Percentiles rank a stretch among this genome's conserved stretches.
Conservation (phyloP, 1,139 yeast genomes). For the Yamadazyma friedrichii region DNA sequence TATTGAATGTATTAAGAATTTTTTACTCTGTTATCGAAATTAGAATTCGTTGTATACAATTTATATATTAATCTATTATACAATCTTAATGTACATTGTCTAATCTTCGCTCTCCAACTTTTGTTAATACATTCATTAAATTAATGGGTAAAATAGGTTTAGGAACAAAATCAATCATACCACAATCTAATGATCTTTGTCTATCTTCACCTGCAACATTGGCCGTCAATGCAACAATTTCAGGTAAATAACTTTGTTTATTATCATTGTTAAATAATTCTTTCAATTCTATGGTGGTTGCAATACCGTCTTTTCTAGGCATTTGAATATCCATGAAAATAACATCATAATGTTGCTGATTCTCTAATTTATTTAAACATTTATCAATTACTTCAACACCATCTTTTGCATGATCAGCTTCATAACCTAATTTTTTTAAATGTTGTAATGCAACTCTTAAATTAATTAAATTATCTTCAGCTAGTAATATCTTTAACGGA, state of each 20-base stretch:
- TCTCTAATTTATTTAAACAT: slow-evolving; percentile 27
- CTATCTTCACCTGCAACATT: slow-evolving; percentile 59
- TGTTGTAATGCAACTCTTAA: slow-evolving; percentile 52
- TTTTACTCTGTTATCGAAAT: background rate
- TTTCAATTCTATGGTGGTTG: slow-evolving; percentile 39
- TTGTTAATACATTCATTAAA: slow-evolving; percentile 30
- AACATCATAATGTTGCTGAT: slow-evolving; percentile 44
- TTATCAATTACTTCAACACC: slow-evolving; percentile 50
- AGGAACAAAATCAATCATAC: slow-evolving; percentile 56
- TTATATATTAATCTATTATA: background rate
- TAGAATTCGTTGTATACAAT: background rate
- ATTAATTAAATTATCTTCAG: slow-evolving; percentile 54
- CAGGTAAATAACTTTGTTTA: slow-evolving; percentile 32
- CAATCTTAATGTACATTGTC: slow-evolving; percentile 2
- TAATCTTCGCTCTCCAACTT: slow-evolving; percentile 11
- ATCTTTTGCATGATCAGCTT: slow-evolving; percentile 56
- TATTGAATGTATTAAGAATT: background rate
- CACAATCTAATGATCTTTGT: slow-evolving; percentile 45
- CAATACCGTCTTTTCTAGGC: slow-evolving; percentile 55
- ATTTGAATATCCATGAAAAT: slow-evolving; percentile 57
- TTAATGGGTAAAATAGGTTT: slow-evolving; percentile 55
- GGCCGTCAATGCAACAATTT: slow-evolving; percentile 54
- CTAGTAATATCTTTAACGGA: slow-evolving; percentile 48
- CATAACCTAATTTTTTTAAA: slow-evolving; percentile 50
- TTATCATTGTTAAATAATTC: slow-evolving; percentile 23